Conservation (phyloP, 805 yeast genomes). For the Candida dajiaensis region DNA sequence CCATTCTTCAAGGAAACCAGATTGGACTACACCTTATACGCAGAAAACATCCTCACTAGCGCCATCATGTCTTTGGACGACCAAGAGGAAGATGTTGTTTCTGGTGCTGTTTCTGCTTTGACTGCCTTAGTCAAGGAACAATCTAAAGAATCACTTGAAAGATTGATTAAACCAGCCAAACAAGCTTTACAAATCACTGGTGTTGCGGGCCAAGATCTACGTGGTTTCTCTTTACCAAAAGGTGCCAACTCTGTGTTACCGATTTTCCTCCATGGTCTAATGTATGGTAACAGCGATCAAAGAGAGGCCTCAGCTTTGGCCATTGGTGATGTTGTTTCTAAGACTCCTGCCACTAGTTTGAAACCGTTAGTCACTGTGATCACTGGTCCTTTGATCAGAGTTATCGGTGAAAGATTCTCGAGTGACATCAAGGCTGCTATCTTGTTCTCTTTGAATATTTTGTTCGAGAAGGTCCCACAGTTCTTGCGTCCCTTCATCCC, state of each 20-base stretch:
- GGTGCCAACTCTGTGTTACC: slow-evolving; percentile 90
- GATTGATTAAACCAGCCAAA: slow-evolving; percentile 72
- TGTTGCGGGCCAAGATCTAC: slow-evolving; percentile 54
- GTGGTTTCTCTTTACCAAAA: slow-evolving; percentile 66
- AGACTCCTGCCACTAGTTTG: slow-evolving; percentile 77
- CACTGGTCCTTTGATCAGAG: slow-evolving; percentile 97
- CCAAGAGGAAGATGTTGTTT: slow-evolving; percentile 52
- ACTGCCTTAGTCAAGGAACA: slow-evolving; percentile 62
- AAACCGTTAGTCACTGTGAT: slow-evolving; percentile 87
- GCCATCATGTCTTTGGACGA: slow-evolving; percentile 73
- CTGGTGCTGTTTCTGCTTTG: slow-evolving; percentile 60
- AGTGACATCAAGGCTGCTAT: slow-evolving; percentile 95
- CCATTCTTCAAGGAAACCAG: slow-evolving; percentile 60
- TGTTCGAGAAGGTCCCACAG: slow-evolving; percentile 81
- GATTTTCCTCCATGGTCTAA: slow-evolving; percentile 86
- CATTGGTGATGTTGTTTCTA: slow-evolving; percentile 78
- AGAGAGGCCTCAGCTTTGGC: slow-evolving; percentile 85
- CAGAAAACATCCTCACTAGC: slow-evolving; percentile 67
- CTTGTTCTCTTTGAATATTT: slow-evolving; percentile 69
- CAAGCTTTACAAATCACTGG: slow-evolving; percentile 67
- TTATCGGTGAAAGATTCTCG: slow-evolving; percentile 90
- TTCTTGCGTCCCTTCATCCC: slow-evolving; percentile 94
- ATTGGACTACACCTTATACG: slow-evolving; percentile 67
- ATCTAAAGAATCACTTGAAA: slow-evolving; percentile 71
- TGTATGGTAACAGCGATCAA: slow-evolving; percentile 84